Evolutionary conservation across 768 basidiomycete species (phyloP), one percentile per base, ranked within the genome.

Genomic region (Boletus edulis): DNA sequence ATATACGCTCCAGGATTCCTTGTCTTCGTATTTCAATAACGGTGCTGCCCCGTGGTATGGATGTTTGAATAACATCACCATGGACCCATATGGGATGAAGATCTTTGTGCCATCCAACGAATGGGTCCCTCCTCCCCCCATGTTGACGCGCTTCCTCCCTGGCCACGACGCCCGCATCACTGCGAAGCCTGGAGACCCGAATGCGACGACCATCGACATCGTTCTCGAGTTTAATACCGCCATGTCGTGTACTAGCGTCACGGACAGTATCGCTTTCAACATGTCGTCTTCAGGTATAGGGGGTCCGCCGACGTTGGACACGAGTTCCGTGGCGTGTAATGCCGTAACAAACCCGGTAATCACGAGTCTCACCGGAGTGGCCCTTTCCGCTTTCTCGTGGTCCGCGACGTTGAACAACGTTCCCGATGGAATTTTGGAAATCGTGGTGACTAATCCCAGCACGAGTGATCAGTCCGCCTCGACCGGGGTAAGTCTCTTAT

Each of bases 91-190:
- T 63, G 83, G 87, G 32, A 94, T 87, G 80, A 94, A 94, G 71
- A 84, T 83, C 1, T 76, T 94, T 18, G 91, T 97, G 9, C 90
- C 89, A 0, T 39, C 56, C 1, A 62, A 55, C 0, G 76, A 87
- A 59, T 97, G 93, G 91, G 73, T 83, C 7, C 61, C 82, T 7
- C 85, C 89, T 49, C 81, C 76, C 6, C 90, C 94, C 15, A 81
- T 83, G 52, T 69, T 97, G 53, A 91, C 91, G 17, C 82, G 81
- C 51, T 96, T 96, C 71, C 67, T 71, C 3, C 94, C 94, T 0
- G 94, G 94, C 2, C 94, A 97, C 68, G 94, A 97, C 63, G 78
- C 84, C 41, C 87, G 94, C 41, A 73, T 92, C 38, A 68, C 70
- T 17, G 79, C 78, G 18, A 50, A 38, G 1, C 9, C 61, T 10